Evolutionary conservation across 768 basidiomycete genomes (phyloP), one percentile per base, ranked within the genome.

Genomic region (Boletus rubroflammeus): DNA sequence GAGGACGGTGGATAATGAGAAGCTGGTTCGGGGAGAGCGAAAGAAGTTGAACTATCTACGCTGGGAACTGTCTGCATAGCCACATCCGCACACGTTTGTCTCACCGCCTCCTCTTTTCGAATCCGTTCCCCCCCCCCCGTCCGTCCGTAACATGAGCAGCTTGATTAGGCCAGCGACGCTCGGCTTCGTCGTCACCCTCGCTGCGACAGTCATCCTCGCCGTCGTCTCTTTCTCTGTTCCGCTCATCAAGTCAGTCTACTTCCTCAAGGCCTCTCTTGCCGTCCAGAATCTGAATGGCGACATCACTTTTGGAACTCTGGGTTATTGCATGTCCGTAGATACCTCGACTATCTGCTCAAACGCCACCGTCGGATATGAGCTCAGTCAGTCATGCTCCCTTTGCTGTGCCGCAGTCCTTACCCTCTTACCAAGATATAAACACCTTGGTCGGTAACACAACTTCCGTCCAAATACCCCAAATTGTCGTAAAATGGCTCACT

Each of bases 401-500:
- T 52, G 39, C 38, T 39, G 29, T 29, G 0, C 43, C 19, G 0
- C 34, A 26, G 44, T 43, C 52, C 54, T 69, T 46, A 54, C 47
- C 50, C 49, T 48, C 40, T 44, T 28, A 7, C 47, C 44, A 58
- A 95, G 93, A 98, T 62, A 82, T 95, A 60, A 92, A 94, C 63
- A 66, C 76, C 35, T 78, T 98, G 2, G 82, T 97, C 31, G 90
- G 86, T 6, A 79, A 91, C 68, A 71, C 77, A 4, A 74, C 81
- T 2, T 62, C 76, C 26, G 72, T 95, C 34, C 70, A 91, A 60
- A 90, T 98, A 47, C 93, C 94, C 2, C 75, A 83, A 52, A 82
- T 92, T 6, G 80, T 85, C 47, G 88, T 94, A 56, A 96, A 97
- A 75, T 98, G 95, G 92, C 76, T 98, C 66, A 98, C 97, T 10